phyloP scores from a whole-genome alignment of 441 rosid species.

The Viola pubescens region DNA sequence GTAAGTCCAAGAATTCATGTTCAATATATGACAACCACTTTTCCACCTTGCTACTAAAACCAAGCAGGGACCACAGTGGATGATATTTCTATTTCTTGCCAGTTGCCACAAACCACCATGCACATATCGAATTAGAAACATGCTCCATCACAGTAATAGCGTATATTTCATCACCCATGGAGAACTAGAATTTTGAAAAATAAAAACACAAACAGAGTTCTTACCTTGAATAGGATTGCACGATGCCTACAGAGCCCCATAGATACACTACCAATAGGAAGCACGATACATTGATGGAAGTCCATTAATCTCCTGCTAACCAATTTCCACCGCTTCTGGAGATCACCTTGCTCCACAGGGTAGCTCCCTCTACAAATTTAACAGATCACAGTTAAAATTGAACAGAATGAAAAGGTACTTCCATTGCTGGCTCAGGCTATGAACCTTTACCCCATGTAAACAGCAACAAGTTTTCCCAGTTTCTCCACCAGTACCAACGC shows the following conservation, averaged over 20 bases:
- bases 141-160: no score
- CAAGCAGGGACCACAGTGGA: not conserved
- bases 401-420: not conserved
- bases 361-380: slow-evolving; percentile 57
- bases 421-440: not conserved
- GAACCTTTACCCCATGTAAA: slow-evolving; percentile 69
- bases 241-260: slow-evolving; percentile 93
- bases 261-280: slow-evolving; percentile 81
- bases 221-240: slow-evolving; percentile 87
- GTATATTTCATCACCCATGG: not conserved
- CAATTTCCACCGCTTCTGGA: slow-evolving; percentile 69
- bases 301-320: slow-evolving; percentile 63
- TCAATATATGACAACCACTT: no score
- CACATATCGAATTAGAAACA: no score
- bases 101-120: not conserved
- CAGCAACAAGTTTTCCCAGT: slow-evolving; percentile 81
- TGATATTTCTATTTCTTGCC: not conserved
- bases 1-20: no score
- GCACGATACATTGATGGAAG: slow-evolving; percentile 59
- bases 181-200: not conserved
- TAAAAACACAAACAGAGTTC: not conserved
- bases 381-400: not conserved
- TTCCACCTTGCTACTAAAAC: no score
- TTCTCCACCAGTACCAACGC: slow-evolving; percentile 64
- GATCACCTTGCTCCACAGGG: slow-evolving; percentile 73